A percentile compares a stretch with the other conserved stretches of the same genome.
phyloP scores from a whole-genome alignment of 805 yeast genomes.

The Ascoidea rubescens region DNA sequence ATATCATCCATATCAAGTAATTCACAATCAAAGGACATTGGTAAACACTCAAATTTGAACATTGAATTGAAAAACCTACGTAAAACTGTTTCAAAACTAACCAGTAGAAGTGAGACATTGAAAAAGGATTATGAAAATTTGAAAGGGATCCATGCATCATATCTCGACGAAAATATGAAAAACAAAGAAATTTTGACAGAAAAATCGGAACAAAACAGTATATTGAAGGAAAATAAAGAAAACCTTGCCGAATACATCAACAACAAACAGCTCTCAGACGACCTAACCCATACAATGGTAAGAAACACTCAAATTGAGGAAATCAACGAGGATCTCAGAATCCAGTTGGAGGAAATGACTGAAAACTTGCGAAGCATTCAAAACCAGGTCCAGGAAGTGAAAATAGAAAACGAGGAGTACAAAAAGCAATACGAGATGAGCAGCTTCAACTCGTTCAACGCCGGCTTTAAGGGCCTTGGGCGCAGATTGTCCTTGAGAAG shows the following conservation, averaged over 20 bases:
- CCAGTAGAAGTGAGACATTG: constrained; percentile 1
- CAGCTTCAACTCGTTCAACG: not conserved
- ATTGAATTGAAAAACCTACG: not conserved
- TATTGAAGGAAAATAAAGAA: constrained; percentile 7
- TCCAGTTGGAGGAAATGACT: constrained; percentile 3
- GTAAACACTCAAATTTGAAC: not conserved
- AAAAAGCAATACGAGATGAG: not conserved
- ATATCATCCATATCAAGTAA: constrained; percentile 1
- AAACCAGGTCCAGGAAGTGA: not conserved
- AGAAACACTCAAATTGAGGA: constrained; percentile 5
- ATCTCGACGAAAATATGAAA: constrained; percentile 7
- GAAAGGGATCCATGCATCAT: constrained; percentile 6
- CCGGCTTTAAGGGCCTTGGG: not conserved
- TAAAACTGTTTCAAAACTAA: constrained; percentile 3
- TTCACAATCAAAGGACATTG: not conserved
- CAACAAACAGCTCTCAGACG: constrained; percentile 5
- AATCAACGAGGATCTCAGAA: constrained; percentile 7
- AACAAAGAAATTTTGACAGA: constrained; percentile 7
- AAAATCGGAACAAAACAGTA: constrained; percentile 3
- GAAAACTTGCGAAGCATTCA: not conserved
- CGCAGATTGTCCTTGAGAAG: not conserved
- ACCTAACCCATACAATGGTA: constrained; percentile 4
- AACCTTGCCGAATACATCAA: constrained; percentile 2
- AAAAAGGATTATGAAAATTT: constrained; percentile 6
- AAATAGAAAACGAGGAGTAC: not conserved